A percentile compares a stretch with the other conserved stretches of the same genome.
Conservation (phyloP, 345 rosid species). For the Eucalyptus shirleyi region DNA sequence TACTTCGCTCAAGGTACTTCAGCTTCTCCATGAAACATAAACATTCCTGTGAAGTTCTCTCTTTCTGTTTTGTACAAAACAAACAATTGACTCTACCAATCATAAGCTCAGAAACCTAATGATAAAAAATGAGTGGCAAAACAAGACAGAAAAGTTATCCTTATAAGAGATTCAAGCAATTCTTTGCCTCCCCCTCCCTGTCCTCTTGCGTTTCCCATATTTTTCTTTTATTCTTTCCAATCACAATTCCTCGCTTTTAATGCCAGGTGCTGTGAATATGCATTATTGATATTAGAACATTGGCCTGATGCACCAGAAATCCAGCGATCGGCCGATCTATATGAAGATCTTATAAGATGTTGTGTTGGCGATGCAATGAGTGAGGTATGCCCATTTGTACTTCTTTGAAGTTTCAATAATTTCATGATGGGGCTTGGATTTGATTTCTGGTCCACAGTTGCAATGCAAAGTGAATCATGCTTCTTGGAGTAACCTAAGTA, state of each 20-base stretch:
- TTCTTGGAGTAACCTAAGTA: background rate
- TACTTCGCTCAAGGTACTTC: constrained; percentile 83
- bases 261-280: constrained; percentile 95
- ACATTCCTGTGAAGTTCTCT: background rate
- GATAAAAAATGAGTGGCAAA: too few relatives aligned
- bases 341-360: constrained; percentile 82
- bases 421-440: background rate
- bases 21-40: background rate
- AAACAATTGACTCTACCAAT: background rate
- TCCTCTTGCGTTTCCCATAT: background rate
- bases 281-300: constrained; percentile 79
- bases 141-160: too few relatives aligned
- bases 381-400: constrained; percentile 37
- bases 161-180: too few relatives aligned
- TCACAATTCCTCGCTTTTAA: background rate
- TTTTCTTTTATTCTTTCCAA: background rate
- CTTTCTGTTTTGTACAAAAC: background rate
- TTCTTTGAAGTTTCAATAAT: background rate
- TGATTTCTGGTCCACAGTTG: background rate
- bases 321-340: constrained; percentile 80
- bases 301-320: constrained; percentile 99
- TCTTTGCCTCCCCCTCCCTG: background rate
- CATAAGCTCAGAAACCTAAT: too few relatives aligned
- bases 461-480: background rate
- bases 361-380: constrained; percentile 99